These are phyloP conservation scores for Cladophialophora psammophila DNA, from an alignment of 2,329 filamentous ascomycete species.

Conservation along the genomic window DNA sequence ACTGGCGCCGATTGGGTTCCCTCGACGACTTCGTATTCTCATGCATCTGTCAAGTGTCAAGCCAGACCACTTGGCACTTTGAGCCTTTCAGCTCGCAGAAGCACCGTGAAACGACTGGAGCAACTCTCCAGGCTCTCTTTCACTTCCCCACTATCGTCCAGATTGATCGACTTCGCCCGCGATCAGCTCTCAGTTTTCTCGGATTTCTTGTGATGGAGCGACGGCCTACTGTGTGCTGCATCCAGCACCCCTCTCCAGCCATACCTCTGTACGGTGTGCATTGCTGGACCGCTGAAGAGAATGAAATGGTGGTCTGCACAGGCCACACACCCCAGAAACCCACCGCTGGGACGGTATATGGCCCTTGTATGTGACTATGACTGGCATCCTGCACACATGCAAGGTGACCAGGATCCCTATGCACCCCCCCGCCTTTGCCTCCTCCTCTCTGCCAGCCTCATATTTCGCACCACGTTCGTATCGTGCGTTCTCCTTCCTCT, in stretches of 20 bases:
- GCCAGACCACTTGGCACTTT: too few relatives aligned
- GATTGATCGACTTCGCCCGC: too few relatives aligned
- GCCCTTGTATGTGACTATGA: not conserved
- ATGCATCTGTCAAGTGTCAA: too few relatives aligned
- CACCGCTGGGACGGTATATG: not conserved
- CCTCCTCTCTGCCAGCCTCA: not conserved
- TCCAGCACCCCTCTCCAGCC: not conserved
- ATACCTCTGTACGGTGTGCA: not conserved
- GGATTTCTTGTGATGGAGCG: not conserved
- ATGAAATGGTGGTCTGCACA: not conserved
- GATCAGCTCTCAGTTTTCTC: not conserved
- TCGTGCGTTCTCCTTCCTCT: not conserved
- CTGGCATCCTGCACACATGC: not conserved
- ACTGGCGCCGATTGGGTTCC: too few relatives aligned
- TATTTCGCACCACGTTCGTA: not conserved
- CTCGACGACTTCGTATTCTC: too few relatives aligned
- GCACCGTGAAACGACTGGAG: too few relatives aligned
- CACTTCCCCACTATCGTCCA: too few relatives aligned
- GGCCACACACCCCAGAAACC: not conserved
- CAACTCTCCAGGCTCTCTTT: too few relatives aligned
- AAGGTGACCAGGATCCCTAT: not conserved
- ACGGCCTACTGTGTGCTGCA: not conserved
- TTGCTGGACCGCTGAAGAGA: not conserved
- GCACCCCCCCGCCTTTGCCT: not conserved
- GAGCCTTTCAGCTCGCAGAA: too few relatives aligned